Conservation (phyloP, 805 yeast species). For the Candida ficus region DNA sequence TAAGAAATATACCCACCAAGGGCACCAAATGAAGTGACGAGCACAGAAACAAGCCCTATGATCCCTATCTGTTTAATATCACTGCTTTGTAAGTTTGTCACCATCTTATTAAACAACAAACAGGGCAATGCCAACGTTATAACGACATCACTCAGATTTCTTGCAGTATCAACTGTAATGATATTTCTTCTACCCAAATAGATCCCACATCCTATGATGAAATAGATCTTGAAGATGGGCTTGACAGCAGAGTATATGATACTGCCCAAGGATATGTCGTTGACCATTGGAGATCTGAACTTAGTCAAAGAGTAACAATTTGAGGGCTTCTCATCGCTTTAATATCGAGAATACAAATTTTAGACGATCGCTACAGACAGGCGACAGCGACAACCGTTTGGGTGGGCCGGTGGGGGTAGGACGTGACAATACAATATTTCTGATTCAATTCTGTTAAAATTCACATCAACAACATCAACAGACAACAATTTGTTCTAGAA, state of each 20-base stretch:
- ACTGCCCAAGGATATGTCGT: conserved; percentile 16
- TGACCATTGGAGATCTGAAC: too few relatives aligned
- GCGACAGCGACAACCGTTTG: too few relatives aligned
- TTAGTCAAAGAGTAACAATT: too few relatives aligned
- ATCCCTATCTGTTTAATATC: conserved; percentile 71
- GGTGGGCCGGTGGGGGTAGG: too few relatives aligned
- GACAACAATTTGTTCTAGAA: too few relatives aligned
- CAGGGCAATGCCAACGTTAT: conserved; percentile 62
- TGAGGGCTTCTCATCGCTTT: too few relatives aligned
- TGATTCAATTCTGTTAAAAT: too few relatives aligned
- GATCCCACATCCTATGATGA: conserved; percentile 66
- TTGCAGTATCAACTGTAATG: conserved; percentile 54
- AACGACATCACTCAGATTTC: conserved; percentile 60
- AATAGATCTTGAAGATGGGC: conserved; percentile 71
- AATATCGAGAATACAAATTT: too few relatives aligned
- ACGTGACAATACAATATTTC: too few relatives aligned
- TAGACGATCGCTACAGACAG: too few relatives aligned
- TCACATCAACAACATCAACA: too few relatives aligned
- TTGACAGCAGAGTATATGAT: conserved; percentile 58
- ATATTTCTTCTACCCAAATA: conserved; percentile 52
- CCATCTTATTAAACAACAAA: conserved; percentile 58
- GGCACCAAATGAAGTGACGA: conserved; percentile 49
- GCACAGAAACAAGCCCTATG: conserved; percentile 44
- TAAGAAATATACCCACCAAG: conserved; percentile 31
- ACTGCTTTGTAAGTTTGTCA: conserved; percentile 50